A percentile compares a stretch with the other conserved stretches of the same genome.
phyloP scores from a whole-genome alignment of 192 early-diverging fungal species.

The Coemansia sp. region DNA sequence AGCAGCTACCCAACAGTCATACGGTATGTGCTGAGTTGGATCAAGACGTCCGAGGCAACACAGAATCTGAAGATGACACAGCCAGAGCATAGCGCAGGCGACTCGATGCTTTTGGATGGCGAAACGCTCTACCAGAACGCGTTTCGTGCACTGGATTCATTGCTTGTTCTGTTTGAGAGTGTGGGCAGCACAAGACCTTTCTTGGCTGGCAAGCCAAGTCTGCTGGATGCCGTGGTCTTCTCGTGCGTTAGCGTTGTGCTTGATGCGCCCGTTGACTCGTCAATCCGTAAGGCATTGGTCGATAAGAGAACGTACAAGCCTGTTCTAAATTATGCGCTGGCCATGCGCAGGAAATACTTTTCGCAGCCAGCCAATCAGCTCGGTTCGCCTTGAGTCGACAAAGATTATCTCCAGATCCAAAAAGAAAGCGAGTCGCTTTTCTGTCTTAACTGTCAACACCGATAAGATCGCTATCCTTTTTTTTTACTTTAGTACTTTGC shows the following conservation, averaged over 20 bases:
- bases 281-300: conserved; percentile 30
- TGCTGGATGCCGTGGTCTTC: conserved; percentile 36
- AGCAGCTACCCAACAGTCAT: conserved; percentile 19
- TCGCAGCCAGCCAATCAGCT: conserved; percentile 3
- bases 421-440: no score
- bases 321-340: conserved; percentile 28
- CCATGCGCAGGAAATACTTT: conserved; percentile 24
- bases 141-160: conserved; percentile 26
- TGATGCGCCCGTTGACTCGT: conserved; percentile 31
- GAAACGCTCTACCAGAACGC: conserved; percentile 40
- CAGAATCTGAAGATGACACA: conserved; percentile 7
- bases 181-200: conserved; percentile 10
- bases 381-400: conserved; percentile 11
- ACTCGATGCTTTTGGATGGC: conserved; percentile 23
- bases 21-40: conserved; percentile 20
- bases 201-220: conserved; percentile 20
- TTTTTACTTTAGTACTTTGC: background rate
- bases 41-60: conserved; percentile 1
- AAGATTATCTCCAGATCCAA: background rate
- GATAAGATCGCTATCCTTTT: background rate
- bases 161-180: conserved; percentile 25
- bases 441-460: background rate
- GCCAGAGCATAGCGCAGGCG: conserved; percentile 32
- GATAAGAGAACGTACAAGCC: conserved; percentile 15
- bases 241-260: conserved; percentile 35